These are phyloP conservation scores for Penicillium oxalicum DNA, from an alignment of 2,329 filamentous ascomycete species.

Conservation along the genomic window DNA sequence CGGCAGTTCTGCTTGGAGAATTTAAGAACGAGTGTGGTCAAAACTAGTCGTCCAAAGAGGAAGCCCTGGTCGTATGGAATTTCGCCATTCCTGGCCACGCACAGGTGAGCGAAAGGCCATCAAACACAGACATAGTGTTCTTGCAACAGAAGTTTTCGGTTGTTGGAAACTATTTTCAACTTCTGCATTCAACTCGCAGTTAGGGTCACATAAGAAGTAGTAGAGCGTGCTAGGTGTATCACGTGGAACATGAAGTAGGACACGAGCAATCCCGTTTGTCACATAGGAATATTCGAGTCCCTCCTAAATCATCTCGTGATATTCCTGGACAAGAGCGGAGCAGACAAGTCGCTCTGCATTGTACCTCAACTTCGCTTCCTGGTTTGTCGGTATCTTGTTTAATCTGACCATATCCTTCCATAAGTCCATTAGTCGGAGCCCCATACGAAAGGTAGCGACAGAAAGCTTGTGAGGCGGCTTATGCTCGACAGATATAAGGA, in stretches of 20 bases:
- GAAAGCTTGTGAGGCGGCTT: neutral
- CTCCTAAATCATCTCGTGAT: neutral
- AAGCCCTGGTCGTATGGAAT: constrained; percentile 10
- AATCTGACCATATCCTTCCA: neutral
- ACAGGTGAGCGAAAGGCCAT: constrained; percentile 17
- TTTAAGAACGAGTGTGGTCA: constrained; percentile 14
- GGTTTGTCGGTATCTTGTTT: neutral
- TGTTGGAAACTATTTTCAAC: too few species aligned
- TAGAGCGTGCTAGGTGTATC: constrained; percentile 18
- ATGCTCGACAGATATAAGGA: neutral
- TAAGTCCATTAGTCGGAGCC: neutral
- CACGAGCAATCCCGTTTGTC: neutral
- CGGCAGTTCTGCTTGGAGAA: constrained; percentile 16
- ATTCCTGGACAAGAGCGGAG: neutral
- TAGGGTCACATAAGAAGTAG: constrained; percentile 25
- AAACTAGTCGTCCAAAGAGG: constrained; percentile 18
- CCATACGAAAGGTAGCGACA: neutral
- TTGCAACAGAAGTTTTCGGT: constrained; percentile 15
- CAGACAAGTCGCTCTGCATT: neutral
- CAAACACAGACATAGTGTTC: constrained; percentile 20
- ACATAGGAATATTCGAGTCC: neutral
- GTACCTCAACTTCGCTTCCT: neutral
- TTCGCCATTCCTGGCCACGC: constrained; percentile 20
- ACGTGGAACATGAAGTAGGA: neutral
- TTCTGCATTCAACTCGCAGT: too few species aligned